These are phyloP conservation scores for Pythium oligandrum DNA, from an alignment of 352 stramenopile species.

Conservation along the genomic window DNA sequence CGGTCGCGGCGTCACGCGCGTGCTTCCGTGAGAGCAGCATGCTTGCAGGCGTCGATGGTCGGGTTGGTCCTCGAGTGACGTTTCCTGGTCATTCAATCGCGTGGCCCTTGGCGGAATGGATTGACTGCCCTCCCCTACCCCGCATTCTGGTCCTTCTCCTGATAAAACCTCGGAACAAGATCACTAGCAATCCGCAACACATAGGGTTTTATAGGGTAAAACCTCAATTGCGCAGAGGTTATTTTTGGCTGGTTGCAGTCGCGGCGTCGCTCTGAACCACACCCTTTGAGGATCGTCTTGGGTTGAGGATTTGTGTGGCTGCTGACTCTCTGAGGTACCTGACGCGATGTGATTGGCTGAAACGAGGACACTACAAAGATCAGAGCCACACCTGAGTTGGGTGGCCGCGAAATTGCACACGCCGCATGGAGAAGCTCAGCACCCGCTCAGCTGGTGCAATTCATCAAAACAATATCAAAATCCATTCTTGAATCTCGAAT, in stretches of 20 bases:
- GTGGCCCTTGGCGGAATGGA: neutral
- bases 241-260: conserved; percentile 2
- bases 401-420: too few species aligned
- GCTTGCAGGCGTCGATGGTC: neutral
- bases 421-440: too few species aligned
- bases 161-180: conserved; percentile 10
- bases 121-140: neutral
- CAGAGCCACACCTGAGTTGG: too few species aligned
- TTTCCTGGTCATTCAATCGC: neutral
- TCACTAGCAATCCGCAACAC: too few species aligned
- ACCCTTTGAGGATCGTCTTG: conserved; percentile 17
- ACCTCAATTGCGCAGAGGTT: neutral
- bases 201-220: too few species aligned
- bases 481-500: too few species aligned
- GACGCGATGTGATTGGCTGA: too few species aligned
- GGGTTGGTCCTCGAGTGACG: neutral
- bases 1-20: conserved; percentile 20
- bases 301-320: neutral
- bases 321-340: neutral
- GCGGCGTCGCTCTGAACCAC: conserved; percentile 6
- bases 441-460: too few species aligned
- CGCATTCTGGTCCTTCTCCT: neutral
- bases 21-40: conserved; percentile 56
- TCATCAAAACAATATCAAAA: too few species aligned
- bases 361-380: too few species aligned